Conservation (phyloP, 2,329 filamentous ascomycete genomes). For the Mycosphaerella arachidis region DNA sequence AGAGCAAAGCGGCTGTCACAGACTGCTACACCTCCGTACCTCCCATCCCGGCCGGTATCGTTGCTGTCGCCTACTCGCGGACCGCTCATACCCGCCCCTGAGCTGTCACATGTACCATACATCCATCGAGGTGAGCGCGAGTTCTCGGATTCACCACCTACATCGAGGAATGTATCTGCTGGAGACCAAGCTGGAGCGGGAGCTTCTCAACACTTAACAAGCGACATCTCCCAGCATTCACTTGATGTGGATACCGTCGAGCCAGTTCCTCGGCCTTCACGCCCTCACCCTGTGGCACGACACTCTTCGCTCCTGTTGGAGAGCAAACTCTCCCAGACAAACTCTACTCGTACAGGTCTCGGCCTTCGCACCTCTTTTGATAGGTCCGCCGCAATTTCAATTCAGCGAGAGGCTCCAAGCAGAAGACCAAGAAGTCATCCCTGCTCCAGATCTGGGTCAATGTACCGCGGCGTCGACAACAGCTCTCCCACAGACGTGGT, state of each 20-base stretch:
- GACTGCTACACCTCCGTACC: slow-evolving; percentile 12
- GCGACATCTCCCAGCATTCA: not conserved
- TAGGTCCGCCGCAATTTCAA: not conserved
- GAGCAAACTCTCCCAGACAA: slow-evolving; percentile 8
- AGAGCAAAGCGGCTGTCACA: slow-evolving; percentile 8
- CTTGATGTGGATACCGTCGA: not conserved
- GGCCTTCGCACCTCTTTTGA: slow-evolving; percentile 8
- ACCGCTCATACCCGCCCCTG: not conserved
- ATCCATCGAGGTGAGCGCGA: not conserved
- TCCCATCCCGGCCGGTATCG: slow-evolving; percentile 12
- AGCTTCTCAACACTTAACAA: not conserved
- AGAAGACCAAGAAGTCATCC: slow-evolving; percentile 16
- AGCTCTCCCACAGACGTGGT: not conserved
- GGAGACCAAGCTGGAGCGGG: not conserved
- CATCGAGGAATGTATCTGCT: not conserved
- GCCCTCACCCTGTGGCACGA: slow-evolving; percentile 9
- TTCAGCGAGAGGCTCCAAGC: not conserved
- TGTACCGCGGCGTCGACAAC: slow-evolving; percentile 2
- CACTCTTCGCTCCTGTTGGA: slow-evolving; percentile 23
- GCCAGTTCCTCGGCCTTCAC: not conserved
- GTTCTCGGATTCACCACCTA: not conserved
- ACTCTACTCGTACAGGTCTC: slow-evolving; percentile 10
- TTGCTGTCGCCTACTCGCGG: not conserved
- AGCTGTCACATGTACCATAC: not conserved
- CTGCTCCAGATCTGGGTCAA: slow-evolving; percentile 9